Base-by-base conservation (phyloP, 1,284 basidiomycete genomes). In the Limonomyces culmigenus region DNA sequence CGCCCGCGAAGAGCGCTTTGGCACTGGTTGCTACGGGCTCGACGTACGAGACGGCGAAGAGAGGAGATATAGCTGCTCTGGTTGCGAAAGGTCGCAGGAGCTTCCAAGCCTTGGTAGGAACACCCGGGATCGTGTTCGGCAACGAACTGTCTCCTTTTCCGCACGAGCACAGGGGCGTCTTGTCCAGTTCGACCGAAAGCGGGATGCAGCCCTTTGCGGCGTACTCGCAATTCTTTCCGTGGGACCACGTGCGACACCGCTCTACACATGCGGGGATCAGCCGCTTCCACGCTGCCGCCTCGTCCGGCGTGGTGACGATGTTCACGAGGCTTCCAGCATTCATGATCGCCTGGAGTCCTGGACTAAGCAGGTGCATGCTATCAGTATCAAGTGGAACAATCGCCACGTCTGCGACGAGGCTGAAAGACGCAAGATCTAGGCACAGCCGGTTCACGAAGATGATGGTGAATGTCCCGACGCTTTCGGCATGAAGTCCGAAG, bases 191-290 rank as follows among this genome's bases (percentile, higher is more conserved):
- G 2, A 47, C 35, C n/a, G 49, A 47, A 3, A 56, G 42, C 1
- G 63, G 58, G 13, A 59, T 47, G 3, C 25, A 38, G 2, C 53
- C 53, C 2, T 41, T 41, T 3, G 31, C 19, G 3, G 40, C n/a
- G 45, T 70, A 70, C 44, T 62, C 59, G 51, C 70, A 74, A 19
- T 47, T 48, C 6, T 46, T 14, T 8, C 42, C 47, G 44, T 74
- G 70, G 12, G 45, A 44, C 70, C 70, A 73, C 0, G 50, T 54
- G 15, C 70, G 57, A 40, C 66, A 70, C 11, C 70, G 61, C 43
- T 74, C 70, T 4, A 54, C 57, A 19, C 65, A 42, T 4, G 54
- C 51, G 3, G 67, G 66, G 0, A 71, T 44, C 6, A 70, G 47
- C 36, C 59, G 48, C 36, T 61, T 61, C 68, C 68, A 73, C 2